Evolutionary conservation across 1,139 yeast species (phyloP).

Genomic region (Magnusiomyces suaveolens): DNA sequence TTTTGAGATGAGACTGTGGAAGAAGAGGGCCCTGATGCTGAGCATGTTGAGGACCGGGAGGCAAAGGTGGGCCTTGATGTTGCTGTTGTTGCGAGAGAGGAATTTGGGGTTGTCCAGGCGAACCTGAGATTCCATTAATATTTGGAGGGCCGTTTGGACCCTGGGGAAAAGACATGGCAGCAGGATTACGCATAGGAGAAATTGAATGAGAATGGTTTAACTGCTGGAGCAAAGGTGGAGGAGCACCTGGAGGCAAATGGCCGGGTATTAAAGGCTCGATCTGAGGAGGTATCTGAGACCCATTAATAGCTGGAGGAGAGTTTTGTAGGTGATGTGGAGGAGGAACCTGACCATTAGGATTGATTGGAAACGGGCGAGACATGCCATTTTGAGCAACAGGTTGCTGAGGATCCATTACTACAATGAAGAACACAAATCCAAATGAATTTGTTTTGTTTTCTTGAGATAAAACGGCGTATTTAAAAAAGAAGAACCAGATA

Average conservation of each 20-base stretch:
- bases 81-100: slow-evolving; percentile 2
- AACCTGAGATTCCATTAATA: neutral
- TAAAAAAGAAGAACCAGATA: neutral
- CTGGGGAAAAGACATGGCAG: neutral
- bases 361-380: neutral
- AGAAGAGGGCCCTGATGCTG: neutral
- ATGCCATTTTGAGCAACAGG: neutral
- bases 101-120: neutral
- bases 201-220: neutral
- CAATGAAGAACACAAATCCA: neutral
- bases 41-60: neutral
- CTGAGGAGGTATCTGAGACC: neutral
- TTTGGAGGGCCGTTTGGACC: neutral
- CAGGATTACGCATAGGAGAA: neutral
- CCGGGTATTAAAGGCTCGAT: neutral
- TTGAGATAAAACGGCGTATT: too few relatives aligned
- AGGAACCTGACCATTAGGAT: neutral
- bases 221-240: slow-evolving; percentile 1
- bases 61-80: neutral
- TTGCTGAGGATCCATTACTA: neutral
- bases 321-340: neutral
- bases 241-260: neutral
- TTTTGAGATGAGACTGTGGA: neutral
- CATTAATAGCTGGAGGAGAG: neutral
- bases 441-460: neutral